Base-by-base conservation (phyloP, 2,329 filamentous ascomycete genomes). In the Westerdykella aurantiaca region DNA sequence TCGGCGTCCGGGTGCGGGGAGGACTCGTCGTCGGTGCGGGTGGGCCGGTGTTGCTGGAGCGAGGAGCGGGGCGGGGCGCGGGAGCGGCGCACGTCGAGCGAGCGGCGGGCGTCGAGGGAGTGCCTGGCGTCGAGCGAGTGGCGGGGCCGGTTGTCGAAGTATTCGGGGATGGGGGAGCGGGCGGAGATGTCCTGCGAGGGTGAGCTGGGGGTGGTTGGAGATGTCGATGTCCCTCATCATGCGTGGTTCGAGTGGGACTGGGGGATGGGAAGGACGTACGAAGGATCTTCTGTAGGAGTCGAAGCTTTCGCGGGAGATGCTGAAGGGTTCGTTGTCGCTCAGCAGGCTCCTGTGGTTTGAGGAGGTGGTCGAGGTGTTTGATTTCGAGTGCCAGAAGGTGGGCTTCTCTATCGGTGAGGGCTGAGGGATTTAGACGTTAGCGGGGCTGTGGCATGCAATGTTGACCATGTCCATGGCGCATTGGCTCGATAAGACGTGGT, bases 271-370 rank as follows among this genome's bases (percentile, higher is more conserved):
- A 31, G n/a, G 12, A 75, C 85, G 56, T 78, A 95, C 91, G 73
- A 97, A 97, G 51, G 90, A 96, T 59, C 93, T 82, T 51, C 93
- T 79, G 70, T 97, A 97, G 3, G 90, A 95, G 66, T 97, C 93
- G 62, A 97, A 97, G 2, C 90, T 96, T 71, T 97, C 93, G 59
- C 91, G 81, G 31, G 90, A 95, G 65, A 97, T 97, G 51, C 86
- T 88, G 66, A 97, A 97, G 12, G 86, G 89, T 64, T 97, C 91
- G 56, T 89, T 90, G 49, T 95, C 88, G 57, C 83, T 82, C 47
- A 87, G 73, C 56, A 85, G 80, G 61, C 78, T 81, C 44, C 79
- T 73, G 61, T 81, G 77, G 51, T 79, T 78, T 23, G 74, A 75
- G 33, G 77, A 74, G 47, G 71, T 72, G 17, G 71, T 74, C 17